Conservation (phyloP, 129 eudicot species). For the Scalesia atractyloides region DNA sequence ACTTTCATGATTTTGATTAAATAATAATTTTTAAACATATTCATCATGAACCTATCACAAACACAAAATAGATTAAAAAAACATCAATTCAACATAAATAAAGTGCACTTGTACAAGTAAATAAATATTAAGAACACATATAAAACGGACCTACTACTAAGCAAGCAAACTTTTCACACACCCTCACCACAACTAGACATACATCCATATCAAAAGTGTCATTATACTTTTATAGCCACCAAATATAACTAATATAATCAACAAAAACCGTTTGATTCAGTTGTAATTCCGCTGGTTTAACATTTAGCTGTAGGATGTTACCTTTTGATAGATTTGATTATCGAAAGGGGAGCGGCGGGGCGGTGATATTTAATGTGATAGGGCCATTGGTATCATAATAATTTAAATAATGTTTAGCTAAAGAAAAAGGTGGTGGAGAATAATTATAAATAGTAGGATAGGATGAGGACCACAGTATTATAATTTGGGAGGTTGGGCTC, state of each 20-base stretch:
- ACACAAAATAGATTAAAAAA: background rate
- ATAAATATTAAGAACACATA: background rate
- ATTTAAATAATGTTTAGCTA: slow-evolving; percentile 7
- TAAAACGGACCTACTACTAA: background rate
- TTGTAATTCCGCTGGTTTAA: background rate
- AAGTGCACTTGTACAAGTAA: background rate
- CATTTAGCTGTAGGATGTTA: background rate
- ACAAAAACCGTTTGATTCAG: background rate
- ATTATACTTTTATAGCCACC: background rate
- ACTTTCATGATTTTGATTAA: background rate
- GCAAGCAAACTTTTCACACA: slow-evolving; percentile 32
- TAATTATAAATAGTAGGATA: slow-evolving; percentile 35
- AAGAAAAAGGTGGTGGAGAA: slow-evolving; percentile 35
- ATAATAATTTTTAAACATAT: background rate
- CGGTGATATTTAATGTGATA: slow-evolving; percentile 16
- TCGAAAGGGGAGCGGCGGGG: background rate
- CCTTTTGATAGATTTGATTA: slow-evolving; percentile 4
- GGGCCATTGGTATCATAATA: slow-evolving; percentile 29
- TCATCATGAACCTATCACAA: background rate
- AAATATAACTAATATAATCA: slow-evolving; percentile 2
- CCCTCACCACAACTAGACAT: slow-evolving; percentile 27
- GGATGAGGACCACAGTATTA: slow-evolving; percentile 43
- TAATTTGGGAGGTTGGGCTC: slow-evolving; percentile 48
- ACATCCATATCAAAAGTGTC: slow-evolving; percentile 16
- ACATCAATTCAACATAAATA: background rate